Base-by-base conservation (phyloP, 768 basidiomycete genomes). In the Psilocybe sp. region DNA sequence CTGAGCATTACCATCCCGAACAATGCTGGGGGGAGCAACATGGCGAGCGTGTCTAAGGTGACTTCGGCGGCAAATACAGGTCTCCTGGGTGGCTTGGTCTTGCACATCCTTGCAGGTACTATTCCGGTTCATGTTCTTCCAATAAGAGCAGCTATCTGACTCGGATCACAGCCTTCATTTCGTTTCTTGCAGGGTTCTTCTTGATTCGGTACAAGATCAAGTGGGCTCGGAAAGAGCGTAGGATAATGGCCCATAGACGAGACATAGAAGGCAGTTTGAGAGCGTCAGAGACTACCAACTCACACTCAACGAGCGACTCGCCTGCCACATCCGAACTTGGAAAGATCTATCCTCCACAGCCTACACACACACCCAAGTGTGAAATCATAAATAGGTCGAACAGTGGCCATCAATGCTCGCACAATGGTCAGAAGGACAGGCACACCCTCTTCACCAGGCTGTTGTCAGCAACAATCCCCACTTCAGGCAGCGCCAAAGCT, bases 111-210 rank as follows among this genome's bases (percentile, higher is more conserved):
- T 57, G 77, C 80, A 10, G 71, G 81, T 79, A 55, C 1, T 1
- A 31, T 13, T 31, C 23, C 23, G 23, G 23, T 15, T 20, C 33
- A 23, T 69, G 62, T 16, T 9, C 31, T 16, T 14, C 18, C 13
- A 34, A 31, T 2, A 45, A 38, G 31, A n/a, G 23, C 5, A 12
- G 19, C 20, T 18, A 5, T 20, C 23, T 33, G 16, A n/a, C 9
- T 41, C n/a, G 28, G 23, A 23, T 18, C 8, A n/a, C 50, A 60
- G 72, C 66, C 10, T 65, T 63, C 12, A 59, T 67, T 32, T 67
- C 82, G 2, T 84, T 84, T 63, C 59, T 79, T 44, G 80, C 71
- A 4, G 77, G 79, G 18, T 82, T 82, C 64, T 72, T 81, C 52
- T 68, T 84, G 23, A 69, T 81, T 37, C 68, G 75, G 34, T 81